Conservation (phyloP, 2,329 filamentous ascomycete genomes). For the Cyphellophora attinorum region DNA sequence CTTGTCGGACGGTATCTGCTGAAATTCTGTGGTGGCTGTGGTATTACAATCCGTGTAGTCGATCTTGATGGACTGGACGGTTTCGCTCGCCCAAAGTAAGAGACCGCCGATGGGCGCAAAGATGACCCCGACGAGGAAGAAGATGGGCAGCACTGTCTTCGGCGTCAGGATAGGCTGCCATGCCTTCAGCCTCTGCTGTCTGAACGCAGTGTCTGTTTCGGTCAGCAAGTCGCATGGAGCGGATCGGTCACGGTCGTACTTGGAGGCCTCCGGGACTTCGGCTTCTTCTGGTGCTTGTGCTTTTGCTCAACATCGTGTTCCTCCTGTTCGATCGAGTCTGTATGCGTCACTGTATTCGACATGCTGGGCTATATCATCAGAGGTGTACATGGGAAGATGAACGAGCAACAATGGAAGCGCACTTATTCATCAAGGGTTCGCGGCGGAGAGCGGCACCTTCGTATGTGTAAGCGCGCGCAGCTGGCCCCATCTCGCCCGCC, state of each 20-base stretch:
- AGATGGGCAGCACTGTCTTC: conserved; percentile 83
- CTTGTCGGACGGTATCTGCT: conserved; percentile 45
- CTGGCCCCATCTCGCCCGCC: no score
- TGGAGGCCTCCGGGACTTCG: conserved; percentile 63
- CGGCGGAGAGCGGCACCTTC: no score
- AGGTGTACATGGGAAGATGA: no score
- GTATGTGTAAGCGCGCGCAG: no score
- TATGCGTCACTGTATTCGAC: conserved; percentile 31
- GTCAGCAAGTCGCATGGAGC: conserved; percentile 8
- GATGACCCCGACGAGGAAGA: conserved; percentile 82
- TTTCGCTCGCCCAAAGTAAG: conserved; percentile 73
- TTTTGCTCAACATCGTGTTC: conserved; percentile 29
- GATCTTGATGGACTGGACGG: conserved; percentile 83
- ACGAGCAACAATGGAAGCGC: no score
- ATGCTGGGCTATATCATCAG: no score
- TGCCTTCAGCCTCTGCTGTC: conserved; percentile 93
- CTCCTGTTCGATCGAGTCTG: conserved; percentile 35
- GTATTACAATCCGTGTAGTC: conserved; percentile 75
- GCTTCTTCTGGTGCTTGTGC: conserved; percentile 75
- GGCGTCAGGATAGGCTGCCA: conserved; percentile 98
- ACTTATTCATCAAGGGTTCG: no score
- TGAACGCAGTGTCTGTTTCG: conserved; percentile 76
- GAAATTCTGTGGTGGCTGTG: conserved; percentile 41
- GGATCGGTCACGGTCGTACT: conserved; percentile 46
- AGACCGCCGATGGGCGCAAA: conserved; percentile 88